phyloP scores from a whole-genome alignment of 1,139 yeast genomes.

The Magnusiomyces ingens region DNA sequence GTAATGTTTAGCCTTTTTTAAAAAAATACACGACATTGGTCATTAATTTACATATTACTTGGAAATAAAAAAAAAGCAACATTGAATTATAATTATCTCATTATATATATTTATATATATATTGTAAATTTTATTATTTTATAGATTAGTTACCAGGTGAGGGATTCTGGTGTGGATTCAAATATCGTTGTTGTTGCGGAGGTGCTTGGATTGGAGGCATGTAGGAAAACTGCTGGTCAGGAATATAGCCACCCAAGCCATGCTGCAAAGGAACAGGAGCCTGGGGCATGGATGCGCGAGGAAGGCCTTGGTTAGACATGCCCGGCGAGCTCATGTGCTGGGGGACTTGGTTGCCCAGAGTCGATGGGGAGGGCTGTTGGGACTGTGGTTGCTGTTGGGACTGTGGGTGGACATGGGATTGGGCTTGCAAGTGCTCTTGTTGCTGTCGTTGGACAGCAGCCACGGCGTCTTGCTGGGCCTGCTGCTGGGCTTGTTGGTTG shows the following conservation, averaged over 20 bases:
- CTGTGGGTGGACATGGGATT: not conserved
- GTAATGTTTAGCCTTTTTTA: too few relatives aligned
- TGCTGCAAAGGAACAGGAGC: constrained; percentile 6
- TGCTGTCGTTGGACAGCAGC: not conserved
- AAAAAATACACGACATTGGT: too few relatives aligned
- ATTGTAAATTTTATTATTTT: too few relatives aligned
- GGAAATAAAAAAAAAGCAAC: not conserved
- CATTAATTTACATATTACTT: not conserved
- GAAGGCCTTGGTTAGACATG: not conserved
- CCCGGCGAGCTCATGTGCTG: not conserved
- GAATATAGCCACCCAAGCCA: constrained; percentile 3
- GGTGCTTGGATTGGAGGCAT: constrained; percentile 4
- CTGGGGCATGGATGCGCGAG: constrained; percentile 2
- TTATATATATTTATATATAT: too few relatives aligned
- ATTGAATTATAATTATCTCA: too few relatives aligned
- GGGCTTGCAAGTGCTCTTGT: not conserved
- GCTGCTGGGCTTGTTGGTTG: constrained; percentile 2
- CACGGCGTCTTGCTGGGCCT: constrained; percentile 10
- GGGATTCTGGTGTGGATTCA: constrained; percentile 2
- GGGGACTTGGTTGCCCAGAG: not conserved
- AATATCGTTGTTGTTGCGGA: not conserved
- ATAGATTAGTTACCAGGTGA: constrained; percentile 2
- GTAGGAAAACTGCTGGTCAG: constrained; percentile 4
- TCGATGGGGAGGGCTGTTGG: too few relatives aligned
- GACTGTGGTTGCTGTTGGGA: not conserved